Evolutionary conservation across 2,329 filamentous ascomycete genomes (phyloP), one percentile per base, ranked within the genome.

Genomic region (Hirsutella minnesotensis): DNA sequence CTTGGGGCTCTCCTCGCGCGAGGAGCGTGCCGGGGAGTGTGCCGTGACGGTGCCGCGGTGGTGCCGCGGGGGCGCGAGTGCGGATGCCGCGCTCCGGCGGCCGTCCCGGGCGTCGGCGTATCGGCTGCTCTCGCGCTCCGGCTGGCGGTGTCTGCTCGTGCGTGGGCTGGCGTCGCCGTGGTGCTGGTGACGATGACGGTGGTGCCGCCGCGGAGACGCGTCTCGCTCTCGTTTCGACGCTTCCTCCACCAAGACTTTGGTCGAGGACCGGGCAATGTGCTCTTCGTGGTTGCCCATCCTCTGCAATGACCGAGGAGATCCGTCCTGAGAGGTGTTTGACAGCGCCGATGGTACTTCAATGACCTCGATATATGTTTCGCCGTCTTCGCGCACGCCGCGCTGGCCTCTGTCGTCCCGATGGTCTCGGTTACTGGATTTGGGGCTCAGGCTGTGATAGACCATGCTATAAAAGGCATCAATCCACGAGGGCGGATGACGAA

Each of bases 1-100:
- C 34, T 37, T 33, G 18, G 43, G 39, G 29, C 43, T 41, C 21
- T 27, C 13, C 5, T 44, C 43, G n/a, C 43, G 43, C 20, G 43
- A 41, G 3, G 38, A 34, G 3, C 27, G 34, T 2, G 43, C 19
- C 18, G 43, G 31, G 20, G 39, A n/a, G 18, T 16, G 27, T 19
- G 21, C n/a, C n/a, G 24, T 27, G 24, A 27, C 12, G 24, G 24
- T 27, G 24, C n/a, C n/a, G 24, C 24, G 24, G 24, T 27, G 24
- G 24, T 27, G 42, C 20, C 1, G 30, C 38, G 24, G 18, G 7
- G 29, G 18, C 24, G 24, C 38, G 15, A 20, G 18, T 22, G 16
- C 18, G 13, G 36, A 38, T 3, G 36, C 12, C 21, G 19, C 18
- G 8, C 12, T 15, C 20, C 29, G 37, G 5, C 13, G 29, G 9